Evolutionary conservation across 1,284 basidiomycete species (phyloP).

Genomic region (Flammula alnicola): DNA sequence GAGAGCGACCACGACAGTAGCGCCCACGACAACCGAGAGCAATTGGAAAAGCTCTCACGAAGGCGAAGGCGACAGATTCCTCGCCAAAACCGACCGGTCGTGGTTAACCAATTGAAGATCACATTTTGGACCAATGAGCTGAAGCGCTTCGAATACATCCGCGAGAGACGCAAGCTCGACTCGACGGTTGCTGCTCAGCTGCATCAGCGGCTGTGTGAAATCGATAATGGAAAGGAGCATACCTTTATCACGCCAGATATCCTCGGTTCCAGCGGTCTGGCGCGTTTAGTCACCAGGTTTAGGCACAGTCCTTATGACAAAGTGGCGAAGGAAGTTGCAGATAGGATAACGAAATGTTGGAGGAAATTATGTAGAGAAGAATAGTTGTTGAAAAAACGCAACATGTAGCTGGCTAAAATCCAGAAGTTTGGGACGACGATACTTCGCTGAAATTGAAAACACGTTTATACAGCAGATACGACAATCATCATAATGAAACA

Average conservation of each 20-base stretch:
- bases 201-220: constrained; percentile 20
- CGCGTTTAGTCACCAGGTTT: constrained; percentile 22
- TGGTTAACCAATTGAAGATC: constrained; percentile 2
- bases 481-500: no score
- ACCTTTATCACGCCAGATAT: constrained; percentile 23
- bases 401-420: neutral
- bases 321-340: constrained; percentile 14
- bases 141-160: constrained; percentile 22
- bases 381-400: neutral
- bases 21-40: no score
- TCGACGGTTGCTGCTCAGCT: constrained; percentile 19
- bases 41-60: no score
- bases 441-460: no score
- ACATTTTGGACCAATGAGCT: constrained; percentile 26
- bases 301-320: constrained; percentile 15
- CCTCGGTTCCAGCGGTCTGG: constrained; percentile 27
- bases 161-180: constrained; percentile 22
- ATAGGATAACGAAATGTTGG: constrained; percentile 23
- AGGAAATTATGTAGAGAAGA: constrained; percentile 14
- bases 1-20: neutral
- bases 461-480: no score
- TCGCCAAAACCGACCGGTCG: neutral
- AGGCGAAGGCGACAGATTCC: neutral
- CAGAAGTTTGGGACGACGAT: no score
- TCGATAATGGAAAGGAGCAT: constrained; percentile 27